Evolutionary conservation across 1,284 basidiomycete genomes (phyloP).

Genomic region (Peniophora sp.): DNA sequence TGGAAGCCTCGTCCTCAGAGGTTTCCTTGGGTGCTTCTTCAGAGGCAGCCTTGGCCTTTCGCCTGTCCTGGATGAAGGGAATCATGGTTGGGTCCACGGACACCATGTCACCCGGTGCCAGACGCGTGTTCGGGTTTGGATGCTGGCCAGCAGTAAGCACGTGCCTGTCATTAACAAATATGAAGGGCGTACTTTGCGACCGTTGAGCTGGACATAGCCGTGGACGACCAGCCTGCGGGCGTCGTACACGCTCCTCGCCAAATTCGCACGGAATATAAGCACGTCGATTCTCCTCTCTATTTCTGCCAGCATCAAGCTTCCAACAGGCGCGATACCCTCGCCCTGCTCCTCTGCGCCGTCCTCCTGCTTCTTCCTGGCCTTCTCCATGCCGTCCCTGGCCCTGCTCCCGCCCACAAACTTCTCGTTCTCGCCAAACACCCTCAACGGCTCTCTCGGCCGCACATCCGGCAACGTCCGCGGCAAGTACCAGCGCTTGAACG

Average conservation of each 20-base stretch:
- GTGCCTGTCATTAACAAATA: neutral
- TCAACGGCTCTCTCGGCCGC: conserved; percentile 45
- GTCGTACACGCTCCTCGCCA: conserved; percentile 87
- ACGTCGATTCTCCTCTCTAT: conserved; percentile 94
- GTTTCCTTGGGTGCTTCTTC: conserved; percentile 4
- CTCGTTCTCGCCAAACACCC: conserved; percentile 15
- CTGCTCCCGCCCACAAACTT: conserved; percentile 46
- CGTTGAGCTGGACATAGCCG: conserved; percentile 86
- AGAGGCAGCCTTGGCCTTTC: conserved; percentile 8
- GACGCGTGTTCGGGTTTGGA: conserved; percentile 79
- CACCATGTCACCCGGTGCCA: conserved; percentile 93
- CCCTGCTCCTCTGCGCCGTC: conserved; percentile 22
- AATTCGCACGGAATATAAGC: conserved; percentile 86
- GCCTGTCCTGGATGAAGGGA: conserved; percentile 40
- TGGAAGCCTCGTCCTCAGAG: conserved; percentile 3
- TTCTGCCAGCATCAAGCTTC: conserved; percentile 87
- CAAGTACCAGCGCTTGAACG: conserved; percentile 94
- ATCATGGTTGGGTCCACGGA: conserved; percentile 82
- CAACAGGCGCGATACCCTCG: conserved; percentile 70
- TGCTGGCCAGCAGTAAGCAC: conserved; percentile 41
- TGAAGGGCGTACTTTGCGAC: conserved; percentile 60
- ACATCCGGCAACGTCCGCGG: conserved; percentile 85
- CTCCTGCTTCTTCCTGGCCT: conserved; percentile 41
- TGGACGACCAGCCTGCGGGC: conserved; percentile 83
- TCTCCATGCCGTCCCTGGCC: conserved; percentile 37